phyloP scores from a whole-genome alignment of 1,284 basidiomycete genomes.

The Apiotrichum mycotoxinovorans region DNA sequence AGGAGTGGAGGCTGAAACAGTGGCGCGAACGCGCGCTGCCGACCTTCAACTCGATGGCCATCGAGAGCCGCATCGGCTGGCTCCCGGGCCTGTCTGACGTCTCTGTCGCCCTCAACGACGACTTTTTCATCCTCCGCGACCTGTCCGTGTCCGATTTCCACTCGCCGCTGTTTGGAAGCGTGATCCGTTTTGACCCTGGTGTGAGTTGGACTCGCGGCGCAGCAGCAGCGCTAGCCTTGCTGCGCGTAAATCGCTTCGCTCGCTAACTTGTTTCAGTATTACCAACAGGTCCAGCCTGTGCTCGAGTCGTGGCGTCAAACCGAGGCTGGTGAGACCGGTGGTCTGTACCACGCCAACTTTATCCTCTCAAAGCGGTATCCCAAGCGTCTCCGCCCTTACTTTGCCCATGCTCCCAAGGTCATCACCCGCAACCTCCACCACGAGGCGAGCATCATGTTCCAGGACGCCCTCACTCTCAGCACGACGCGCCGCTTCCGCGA shows the following conservation, averaged over 20 bases:
- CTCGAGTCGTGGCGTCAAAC: slow-evolving; percentile 33
- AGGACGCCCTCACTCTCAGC: slow-evolving; percentile 31
- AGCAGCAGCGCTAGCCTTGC: too few relatives aligned
- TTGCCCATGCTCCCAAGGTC: slow-evolving; percentile 45
- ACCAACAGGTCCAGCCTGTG: slow-evolving; percentile 36
- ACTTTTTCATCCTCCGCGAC: slow-evolving; percentile 41
- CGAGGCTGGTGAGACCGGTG: slow-evolving; percentile 41
- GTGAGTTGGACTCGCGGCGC: slow-evolving; percentile 18
- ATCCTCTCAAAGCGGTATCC: slow-evolving; percentile 44
- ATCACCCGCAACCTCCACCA: slow-evolving; percentile 44
- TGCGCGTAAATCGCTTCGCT: too few relatives aligned
- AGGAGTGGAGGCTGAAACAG: slow-evolving; percentile 30
- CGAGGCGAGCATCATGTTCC: slow-evolving; percentile 46
- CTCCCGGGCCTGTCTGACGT: slow-evolving; percentile 43
- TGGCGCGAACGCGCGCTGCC: slow-evolving; percentile 42
- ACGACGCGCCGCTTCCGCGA: slow-evolving; percentile 41
- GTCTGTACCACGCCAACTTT: slow-evolving; percentile 45
- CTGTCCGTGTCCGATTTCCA: slow-evolving; percentile 38
- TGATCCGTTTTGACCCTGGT: slow-evolving; percentile 41
- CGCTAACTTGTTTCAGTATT: slow-evolving; percentile 16
- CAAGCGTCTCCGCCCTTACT: slow-evolving; percentile 39
- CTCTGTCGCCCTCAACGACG: slow-evolving; percentile 42
- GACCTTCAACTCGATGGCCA: slow-evolving; percentile 48
- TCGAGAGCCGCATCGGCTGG: slow-evolving; percentile 44
- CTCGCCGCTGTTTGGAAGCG: slow-evolving; percentile 43